phyloP scores from a whole-genome alignment of 352 stramenopile genomes.

The Phytopythium litorale region DNA sequence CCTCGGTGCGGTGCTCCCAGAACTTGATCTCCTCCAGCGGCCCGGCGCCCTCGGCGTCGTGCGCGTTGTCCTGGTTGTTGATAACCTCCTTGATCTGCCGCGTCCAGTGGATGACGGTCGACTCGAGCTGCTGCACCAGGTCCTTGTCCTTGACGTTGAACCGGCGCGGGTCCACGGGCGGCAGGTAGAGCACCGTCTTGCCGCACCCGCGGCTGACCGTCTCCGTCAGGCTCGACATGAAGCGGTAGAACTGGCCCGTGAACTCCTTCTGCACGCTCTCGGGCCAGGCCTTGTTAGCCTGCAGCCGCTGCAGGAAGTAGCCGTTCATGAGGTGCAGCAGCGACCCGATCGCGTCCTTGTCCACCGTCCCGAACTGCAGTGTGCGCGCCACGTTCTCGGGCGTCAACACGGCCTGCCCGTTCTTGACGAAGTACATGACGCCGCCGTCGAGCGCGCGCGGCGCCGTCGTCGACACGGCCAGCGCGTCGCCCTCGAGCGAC shows the following conservation, averaged over 20 bases:
- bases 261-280: slow-evolving; percentile 95
- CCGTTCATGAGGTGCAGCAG: slow-evolving; percentile 84
- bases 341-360: slow-evolving; percentile 73
- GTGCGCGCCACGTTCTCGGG: slow-evolving; percentile 49
- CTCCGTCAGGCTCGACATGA: slow-evolving; percentile 95
- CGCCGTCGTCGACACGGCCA: slow-evolving; percentile 53
- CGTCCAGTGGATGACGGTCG: slow-evolving; percentile 96
- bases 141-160: slow-evolving; percentile 93
- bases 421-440: slow-evolving; percentile 90
- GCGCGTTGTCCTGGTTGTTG: slow-evolving; percentile 93
- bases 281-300: slow-evolving; percentile 83
- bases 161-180: slow-evolving; percentile 74
- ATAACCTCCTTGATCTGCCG: slow-evolving; percentile 97
- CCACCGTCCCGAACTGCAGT: slow-evolving; percentile 77
- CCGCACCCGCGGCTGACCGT: slow-evolving; percentile 87
- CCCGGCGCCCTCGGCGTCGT: slow-evolving; percentile 87
- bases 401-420: slow-evolving; percentile 63
- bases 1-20: slow-evolving; percentile 90
- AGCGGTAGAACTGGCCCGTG: slow-evolving; percentile 91
- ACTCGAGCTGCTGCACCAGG: slow-evolving; percentile 94
- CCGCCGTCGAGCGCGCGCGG: slow-evolving; percentile 32
- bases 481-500: slow-evolving; percentile 35
- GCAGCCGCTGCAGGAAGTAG: slow-evolving; percentile 77
- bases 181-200: slow-evolving; percentile 94
- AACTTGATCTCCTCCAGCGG: slow-evolving; percentile 96